These are phyloP conservation scores for Aspergillus indologenus DNA, from an alignment of 495 filamentous ascomycete genomes.

Conservation along the genomic window DNA sequence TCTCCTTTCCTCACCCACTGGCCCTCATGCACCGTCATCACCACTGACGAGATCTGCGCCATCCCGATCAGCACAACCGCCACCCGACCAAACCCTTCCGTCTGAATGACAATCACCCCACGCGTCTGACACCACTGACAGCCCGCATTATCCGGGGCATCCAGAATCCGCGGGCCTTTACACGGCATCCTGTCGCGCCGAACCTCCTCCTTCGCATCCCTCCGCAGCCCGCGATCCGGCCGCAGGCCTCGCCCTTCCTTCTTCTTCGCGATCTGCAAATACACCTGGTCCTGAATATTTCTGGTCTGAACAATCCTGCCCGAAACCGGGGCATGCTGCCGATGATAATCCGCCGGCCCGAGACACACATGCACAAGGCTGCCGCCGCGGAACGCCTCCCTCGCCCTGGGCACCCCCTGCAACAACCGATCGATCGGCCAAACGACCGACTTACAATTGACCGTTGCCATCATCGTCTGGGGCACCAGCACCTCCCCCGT, in stretches of 20 bases:
- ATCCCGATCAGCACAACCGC: slow-evolving; percentile 43
- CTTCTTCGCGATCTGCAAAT: too few relatives aligned
- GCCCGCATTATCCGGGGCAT: slow-evolving; percentile 1
- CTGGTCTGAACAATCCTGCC: too few relatives aligned
- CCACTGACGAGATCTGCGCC: slow-evolving; percentile 40
- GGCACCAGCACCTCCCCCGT: background rate
- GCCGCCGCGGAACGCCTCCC: background rate
- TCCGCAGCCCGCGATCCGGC: background rate
- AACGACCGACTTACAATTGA: slow-evolving; percentile 1
- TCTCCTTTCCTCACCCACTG: slow-evolving; percentile 31
- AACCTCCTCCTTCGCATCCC: background rate
- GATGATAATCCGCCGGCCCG: slow-evolving; percentile 9
- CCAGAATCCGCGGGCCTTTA: background rate
- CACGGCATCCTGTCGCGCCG: background rate
- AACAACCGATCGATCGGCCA: slow-evolving; percentile 5
- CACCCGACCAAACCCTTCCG: slow-evolving; percentile 22
- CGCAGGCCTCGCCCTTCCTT: too few relatives aligned
- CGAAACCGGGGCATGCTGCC: background rate
- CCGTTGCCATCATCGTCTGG: background rate
- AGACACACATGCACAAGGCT: slow-evolving; percentile 6
- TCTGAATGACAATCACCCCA: slow-evolving; percentile 2
- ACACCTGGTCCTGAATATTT: too few relatives aligned
- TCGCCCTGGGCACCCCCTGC: background rate
- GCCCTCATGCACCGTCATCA: slow-evolving; percentile 28
- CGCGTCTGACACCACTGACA: slow-evolving; percentile 6